phyloP scores from a whole-genome alignment of 2,329 filamentous ascomycete species.

The Simplicillium sp. region DNA sequence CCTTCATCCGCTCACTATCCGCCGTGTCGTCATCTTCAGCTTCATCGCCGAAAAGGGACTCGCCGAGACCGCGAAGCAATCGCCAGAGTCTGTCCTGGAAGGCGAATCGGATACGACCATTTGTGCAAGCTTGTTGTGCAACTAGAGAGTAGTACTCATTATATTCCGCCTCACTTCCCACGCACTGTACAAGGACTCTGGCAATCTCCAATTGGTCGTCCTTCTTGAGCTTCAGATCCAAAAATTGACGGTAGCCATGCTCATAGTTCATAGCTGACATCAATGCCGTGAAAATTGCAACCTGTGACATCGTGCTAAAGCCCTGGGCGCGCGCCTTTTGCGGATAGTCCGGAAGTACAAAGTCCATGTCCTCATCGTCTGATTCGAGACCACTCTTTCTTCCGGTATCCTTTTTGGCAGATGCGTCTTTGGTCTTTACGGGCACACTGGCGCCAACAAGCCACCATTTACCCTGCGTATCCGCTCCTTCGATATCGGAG shows the following conservation, averaged over 20 bases:
- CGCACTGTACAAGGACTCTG: conserved; percentile 78
- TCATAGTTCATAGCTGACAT: conserved; percentile 78
- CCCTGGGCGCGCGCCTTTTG: conserved; percentile 71
- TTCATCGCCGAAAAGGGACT: conserved; percentile 59
- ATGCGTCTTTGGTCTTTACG: conserved; percentile 18
- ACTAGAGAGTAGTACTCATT: conserved; percentile 92
- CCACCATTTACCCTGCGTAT: conserved; percentile 96
- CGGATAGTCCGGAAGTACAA: conserved; percentile 54
- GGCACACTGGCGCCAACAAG: conserved; percentile 90
- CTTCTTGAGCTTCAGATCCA: conserved; percentile 77
- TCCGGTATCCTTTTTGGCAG: conserved; percentile 10
- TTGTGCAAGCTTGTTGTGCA: conserved; percentile 65
- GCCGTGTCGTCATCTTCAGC: conserved; percentile 48
- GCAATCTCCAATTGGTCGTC: conserved; percentile 81
- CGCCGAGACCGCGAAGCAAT: conserved; percentile 77
- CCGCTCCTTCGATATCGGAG: conserved; percentile 70
- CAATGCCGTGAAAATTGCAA: conserved; percentile 87
- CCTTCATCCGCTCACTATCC: conserved; percentile 32
- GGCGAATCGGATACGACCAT: conserved; percentile 67
- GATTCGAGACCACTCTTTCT: conserved; percentile 21
- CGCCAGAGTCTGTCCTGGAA: conserved; percentile 86
- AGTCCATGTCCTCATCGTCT: conserved; percentile 37
- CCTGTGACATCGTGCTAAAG: conserved; percentile 78
- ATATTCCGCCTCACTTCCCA: conserved; percentile 71
- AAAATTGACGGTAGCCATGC: conserved; percentile 70